A percentile compares a stretch with the other conserved stretches of the same genome.
Conservation (phyloP, 2,329 filamentous ascomycete species). For the Colletotrichum coccodes region DNA sequence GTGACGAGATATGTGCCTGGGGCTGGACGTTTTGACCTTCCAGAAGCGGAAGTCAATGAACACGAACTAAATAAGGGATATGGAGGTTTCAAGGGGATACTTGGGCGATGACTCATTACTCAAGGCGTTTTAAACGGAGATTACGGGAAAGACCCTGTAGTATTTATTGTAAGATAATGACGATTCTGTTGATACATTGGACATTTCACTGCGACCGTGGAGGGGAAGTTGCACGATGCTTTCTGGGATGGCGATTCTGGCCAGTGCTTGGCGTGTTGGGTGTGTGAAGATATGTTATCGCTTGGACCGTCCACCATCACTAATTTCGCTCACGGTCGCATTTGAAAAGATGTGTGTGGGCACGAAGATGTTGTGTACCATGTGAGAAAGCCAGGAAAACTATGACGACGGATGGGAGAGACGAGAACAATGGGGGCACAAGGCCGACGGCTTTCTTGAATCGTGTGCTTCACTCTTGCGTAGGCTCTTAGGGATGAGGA, state of each 20-base stretch:
- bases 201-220: background rate
- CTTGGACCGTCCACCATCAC: background rate
- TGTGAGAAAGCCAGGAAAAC: too few species aligned
- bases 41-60: background rate
- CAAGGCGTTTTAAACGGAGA: constrained; percentile 10
- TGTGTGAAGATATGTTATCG: background rate
- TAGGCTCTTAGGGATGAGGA: too few species aligned
- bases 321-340: too few species aligned
- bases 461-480: too few species aligned
- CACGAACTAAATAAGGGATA: background rate
- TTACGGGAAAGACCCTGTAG: background rate
- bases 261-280: background rate
- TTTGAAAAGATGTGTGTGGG: too few species aligned
- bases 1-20: background rate
- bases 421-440: too few species aligned
- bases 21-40: background rate
- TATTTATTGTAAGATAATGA: constrained; percentile 29
- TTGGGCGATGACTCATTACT: background rate
- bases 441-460: too few species aligned
- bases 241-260: background rate
- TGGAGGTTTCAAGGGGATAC: background rate
- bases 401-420: too few species aligned
- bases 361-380: too few species aligned
- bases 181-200: background rate
- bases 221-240: background rate